Percentiles rank a stretch among this genome's conserved stretches.
These are phyloP conservation scores for Hibiscus mutabilis DNA, from an alignment of 345 rosid genomes.

Conservation along the genomic window DNA sequence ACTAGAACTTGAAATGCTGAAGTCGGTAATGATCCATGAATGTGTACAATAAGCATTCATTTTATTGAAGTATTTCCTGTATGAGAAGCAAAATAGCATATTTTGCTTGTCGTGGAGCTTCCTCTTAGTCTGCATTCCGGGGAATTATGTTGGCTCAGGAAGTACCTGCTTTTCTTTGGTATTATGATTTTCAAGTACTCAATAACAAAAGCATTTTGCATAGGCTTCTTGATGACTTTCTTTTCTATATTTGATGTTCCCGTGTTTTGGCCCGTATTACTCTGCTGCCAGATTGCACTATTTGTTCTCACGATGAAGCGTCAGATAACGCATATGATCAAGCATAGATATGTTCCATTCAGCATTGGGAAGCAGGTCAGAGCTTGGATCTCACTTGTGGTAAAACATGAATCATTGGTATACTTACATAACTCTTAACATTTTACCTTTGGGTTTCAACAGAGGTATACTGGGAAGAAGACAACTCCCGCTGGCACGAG, in stretches of 20 bases:
- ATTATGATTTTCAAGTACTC: conserved; percentile 35
- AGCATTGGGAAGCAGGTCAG: conserved; percentile 64
- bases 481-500: conserved; percentile 27
- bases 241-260: conserved; percentile 69
- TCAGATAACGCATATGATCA: conserved; percentile 66
- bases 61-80: too few species aligned
- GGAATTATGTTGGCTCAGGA: background rate
- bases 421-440: too few species aligned
- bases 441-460: conserved; percentile 8
- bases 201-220: conserved; percentile 57
- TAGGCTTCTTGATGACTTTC: conserved; percentile 65
- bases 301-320: conserved; percentile 68
- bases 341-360: conserved; percentile 57
- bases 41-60: too few species aligned
- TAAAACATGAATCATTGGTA: background rate
- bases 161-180: background rate
- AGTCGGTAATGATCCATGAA: too few species aligned
- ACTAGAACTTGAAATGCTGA: too few species aligned
- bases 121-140: too few species aligned
- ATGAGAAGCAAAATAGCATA: too few species aligned
- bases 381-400: background rate
- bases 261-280: conserved; percentile 77
- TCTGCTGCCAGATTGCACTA: conserved; percentile 58
- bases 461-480: conserved; percentile 36
- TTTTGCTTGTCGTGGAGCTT: too few species aligned